phyloP scores from a whole-genome alignment of 306 rosid genomes.

The Quercus robur region DNA sequence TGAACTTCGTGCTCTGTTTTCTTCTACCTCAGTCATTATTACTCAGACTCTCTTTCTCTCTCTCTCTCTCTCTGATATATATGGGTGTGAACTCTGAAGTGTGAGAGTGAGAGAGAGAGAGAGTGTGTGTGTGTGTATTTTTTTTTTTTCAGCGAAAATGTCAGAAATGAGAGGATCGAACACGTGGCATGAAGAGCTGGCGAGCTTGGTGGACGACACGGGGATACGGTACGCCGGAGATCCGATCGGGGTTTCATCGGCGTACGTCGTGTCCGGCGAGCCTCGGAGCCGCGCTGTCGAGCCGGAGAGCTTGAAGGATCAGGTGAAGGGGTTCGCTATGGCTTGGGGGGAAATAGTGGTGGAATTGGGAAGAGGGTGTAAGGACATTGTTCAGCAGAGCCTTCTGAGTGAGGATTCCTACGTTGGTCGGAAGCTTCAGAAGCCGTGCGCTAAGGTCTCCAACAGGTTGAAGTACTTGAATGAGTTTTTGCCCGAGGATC shows the following conservation, averaged over 20 bases:
- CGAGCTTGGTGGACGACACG: constrained; percentile 52
- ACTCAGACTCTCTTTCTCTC: neutral
- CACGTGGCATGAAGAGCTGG: constrained; percentile 65
- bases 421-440: constrained; percentile 47
- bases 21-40: constrained; percentile 16
- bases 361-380: constrained; percentile 79
- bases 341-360: constrained; percentile 87
- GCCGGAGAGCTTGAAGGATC: constrained; percentile 75
- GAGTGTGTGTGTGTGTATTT: neutral
- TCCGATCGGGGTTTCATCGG: constrained; percentile 32
- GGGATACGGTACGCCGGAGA: constrained; percentile 47
- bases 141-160: constrained; percentile 39
- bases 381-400: constrained; percentile 76
- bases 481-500: constrained; percentile 92
- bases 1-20: constrained; percentile 16
- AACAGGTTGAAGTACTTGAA: constrained; percentile 68
- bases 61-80: neutral
- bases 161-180: constrained; percentile 47
- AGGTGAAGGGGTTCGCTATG: constrained; percentile 68
- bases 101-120: neutral
- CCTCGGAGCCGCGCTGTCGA: constrained; percentile 32
- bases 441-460: constrained; percentile 62
- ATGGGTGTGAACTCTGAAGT: neutral
- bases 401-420: constrained; percentile 63
- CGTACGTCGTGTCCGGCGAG: constrained; percentile 29